Evolutionary conservation across 768 basidiomycete genomes (phyloP).

Genomic region (Auriculariales sp.): DNA sequence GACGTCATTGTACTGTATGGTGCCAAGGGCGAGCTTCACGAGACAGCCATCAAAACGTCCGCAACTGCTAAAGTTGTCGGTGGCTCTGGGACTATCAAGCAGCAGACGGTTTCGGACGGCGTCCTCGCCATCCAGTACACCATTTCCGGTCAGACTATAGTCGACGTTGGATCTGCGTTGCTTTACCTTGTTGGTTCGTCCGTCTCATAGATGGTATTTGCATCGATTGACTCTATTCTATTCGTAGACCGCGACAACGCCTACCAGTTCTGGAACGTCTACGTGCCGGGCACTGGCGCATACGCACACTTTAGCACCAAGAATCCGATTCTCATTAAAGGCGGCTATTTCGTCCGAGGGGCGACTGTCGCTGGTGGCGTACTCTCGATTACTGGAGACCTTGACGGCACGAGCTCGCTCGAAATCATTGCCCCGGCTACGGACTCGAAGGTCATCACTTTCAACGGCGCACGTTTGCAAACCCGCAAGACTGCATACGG

Average conservation of each 20-base stretch:
- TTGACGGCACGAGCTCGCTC: constrained; percentile 31
- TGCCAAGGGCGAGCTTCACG: neutral
- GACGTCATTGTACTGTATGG: constrained; percentile 13
- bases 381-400: constrained; percentile 23
- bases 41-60: neutral
- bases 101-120: neutral
- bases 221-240: neutral
- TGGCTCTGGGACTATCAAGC: neutral
- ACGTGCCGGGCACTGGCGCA: neutral
- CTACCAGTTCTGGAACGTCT: neutral
- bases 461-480: constrained; percentile 23
- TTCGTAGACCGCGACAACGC: neutral
- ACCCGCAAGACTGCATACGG: constrained; percentile 17
- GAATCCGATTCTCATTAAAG: constrained; percentile 12
- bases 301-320: constrained; percentile 6
- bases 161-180: neutral
- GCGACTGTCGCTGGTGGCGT: constrained; percentile 8
- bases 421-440: constrained; percentile 27
- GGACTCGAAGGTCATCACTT: constrained; percentile 20
- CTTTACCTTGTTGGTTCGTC: neutral
- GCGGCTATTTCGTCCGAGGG: constrained; percentile 19
- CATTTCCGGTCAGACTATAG: neutral
- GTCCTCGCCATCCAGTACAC: neutral
- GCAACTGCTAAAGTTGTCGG: neutral
- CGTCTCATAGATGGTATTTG: neutral